Evolutionary conservation across 129 eudicot species (phyloP), one percentile per base, ranked within the genome.

Genomic region (Calendula officinalis): DNA sequence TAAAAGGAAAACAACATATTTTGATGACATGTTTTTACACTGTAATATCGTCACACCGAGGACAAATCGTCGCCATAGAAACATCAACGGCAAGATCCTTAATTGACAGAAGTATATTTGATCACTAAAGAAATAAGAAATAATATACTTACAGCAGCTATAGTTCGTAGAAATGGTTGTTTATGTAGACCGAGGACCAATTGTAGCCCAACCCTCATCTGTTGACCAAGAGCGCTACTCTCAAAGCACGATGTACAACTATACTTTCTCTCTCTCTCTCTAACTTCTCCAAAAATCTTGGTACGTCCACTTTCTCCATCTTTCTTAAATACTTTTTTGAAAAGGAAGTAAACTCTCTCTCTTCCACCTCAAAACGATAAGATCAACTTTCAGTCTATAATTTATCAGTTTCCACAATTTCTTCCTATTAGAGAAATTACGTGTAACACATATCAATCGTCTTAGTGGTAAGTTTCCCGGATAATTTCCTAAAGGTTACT

Each of bases 361-460:
- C 50, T 35, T 64, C 69, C 69, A 64, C 58, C 58, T 64, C 69
- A 64, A 37, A 34, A 36, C 34, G 69, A 64, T 64, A 34, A 40
- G 58, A 4, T 48, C 46, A 8, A 15, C 58, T 34, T 48, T 47
- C 3, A 15, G 0, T 47, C 36, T 8, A 64, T 48, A 0, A 30
- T 17, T 51, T 51, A 22, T 22, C 41, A 38, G 38, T 2, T 14
- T 14, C 34, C 38, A 15, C 30, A 15, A 8, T 33, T 56, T n/a
- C 1, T 35, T 33, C 3, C n/a, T 0, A 1, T 57, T 57, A 50
- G 7, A 50, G 7, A 4, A 43, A 9, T 14, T 46, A 30, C 41
- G 5, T 11, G 8, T 7, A n/a, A n/a, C n/a, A n/a, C n/a, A n/a
- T n/a, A n/a, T n/a, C n/a, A n/a, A n/a, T n/a, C n/a, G n/a, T n/a